Evolutionary conservation across 345 rosid species (phyloP).

Genomic region (Camelina laxa): DNA sequence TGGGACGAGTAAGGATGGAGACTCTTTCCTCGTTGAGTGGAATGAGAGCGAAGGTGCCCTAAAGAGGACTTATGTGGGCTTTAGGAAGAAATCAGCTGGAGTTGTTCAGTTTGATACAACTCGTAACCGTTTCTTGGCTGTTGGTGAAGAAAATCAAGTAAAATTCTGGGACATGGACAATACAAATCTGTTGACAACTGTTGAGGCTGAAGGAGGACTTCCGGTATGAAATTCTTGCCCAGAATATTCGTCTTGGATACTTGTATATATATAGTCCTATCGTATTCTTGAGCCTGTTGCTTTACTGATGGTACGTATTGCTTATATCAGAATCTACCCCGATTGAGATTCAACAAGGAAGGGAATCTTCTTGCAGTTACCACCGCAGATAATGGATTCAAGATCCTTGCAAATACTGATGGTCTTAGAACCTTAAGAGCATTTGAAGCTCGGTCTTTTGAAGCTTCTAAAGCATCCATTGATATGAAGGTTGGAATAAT

Average conservation of each 20-base stretch:
- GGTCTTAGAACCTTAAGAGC: conserved; percentile 60
- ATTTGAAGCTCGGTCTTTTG: conserved; percentile 55
- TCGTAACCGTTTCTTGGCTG: conserved; percentile 67
- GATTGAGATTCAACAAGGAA: conserved; percentile 76
- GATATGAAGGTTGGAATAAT: conserved; percentile 37
- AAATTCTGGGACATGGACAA: conserved; percentile 85
- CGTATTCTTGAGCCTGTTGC: conserved; percentile 1
- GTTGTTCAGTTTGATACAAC: conserved; percentile 78
- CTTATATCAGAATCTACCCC: conserved; percentile 55
- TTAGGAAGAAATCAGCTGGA: conserved; percentile 65
- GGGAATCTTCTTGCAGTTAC: conserved; percentile 70
- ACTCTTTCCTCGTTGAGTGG: conserved; percentile 79
- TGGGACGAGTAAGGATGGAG: conserved; percentile 86
- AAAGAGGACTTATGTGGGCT: conserved; percentile 65
- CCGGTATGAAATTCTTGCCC: conserved; percentile 49
- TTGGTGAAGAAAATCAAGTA: conserved; percentile 66
- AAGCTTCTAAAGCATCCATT: conserved; percentile 51
- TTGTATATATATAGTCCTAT: background rate
- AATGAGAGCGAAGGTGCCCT: conserved; percentile 81
- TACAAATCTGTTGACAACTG: conserved; percentile 52
- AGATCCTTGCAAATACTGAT: conserved; percentile 64
- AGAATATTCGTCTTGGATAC: background rate
- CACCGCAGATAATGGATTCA: conserved; percentile 64
- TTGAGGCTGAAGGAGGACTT: conserved; percentile 77
- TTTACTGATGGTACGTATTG: conserved; percentile 26